Percentiles rank a stretch among this genome's conserved stretches.
Evolutionary conservation across 2,329 filamentous ascomycete species (phyloP).

Genomic region (Stagonosporopsis chrysanthemi): DNA sequence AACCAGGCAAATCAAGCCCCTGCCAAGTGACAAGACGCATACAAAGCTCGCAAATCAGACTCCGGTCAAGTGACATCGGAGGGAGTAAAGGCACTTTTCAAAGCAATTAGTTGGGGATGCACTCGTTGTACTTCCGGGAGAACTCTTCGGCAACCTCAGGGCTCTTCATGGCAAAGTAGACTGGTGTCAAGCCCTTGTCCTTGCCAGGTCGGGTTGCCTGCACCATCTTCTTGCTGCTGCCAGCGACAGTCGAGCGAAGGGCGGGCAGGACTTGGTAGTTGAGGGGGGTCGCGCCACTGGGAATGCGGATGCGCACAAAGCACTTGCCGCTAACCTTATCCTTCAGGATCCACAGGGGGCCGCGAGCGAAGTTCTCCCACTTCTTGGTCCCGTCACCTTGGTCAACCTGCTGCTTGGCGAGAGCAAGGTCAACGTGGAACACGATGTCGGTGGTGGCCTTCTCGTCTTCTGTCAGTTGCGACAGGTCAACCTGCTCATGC

Average conservation of each 20-base stretch:
- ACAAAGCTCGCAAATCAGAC: background rate
- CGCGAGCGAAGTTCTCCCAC: constrained; percentile 44
- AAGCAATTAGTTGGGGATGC: constrained; percentile 23
- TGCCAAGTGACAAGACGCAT: background rate
- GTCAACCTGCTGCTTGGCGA: constrained; percentile 40
- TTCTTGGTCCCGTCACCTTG: constrained; percentile 33
- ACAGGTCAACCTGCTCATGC: constrained; percentile 40
- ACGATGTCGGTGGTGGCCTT: constrained; percentile 41
- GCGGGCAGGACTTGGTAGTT: constrained; percentile 44
- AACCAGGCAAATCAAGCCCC: background rate
- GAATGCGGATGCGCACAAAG: constrained; percentile 44
- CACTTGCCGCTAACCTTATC: constrained; percentile 45
- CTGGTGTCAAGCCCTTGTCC: constrained; percentile 33
- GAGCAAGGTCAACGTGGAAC: constrained; percentile 40
- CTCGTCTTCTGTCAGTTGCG: constrained; percentile 45
- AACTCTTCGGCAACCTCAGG: constrained; percentile 42
- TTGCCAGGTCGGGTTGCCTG: constrained; percentile 32
- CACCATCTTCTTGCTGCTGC: constrained; percentile 42
- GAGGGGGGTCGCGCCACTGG: constrained; percentile 40
- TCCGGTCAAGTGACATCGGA: background rate
- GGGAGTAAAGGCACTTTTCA: background rate
- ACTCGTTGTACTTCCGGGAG: constrained; percentile 39
- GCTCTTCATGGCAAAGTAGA: constrained; percentile 40
- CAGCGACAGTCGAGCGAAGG: constrained; percentile 33
- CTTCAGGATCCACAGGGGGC: constrained; percentile 48